Conservation (phyloP, 495 filamentous ascomycete species). For the Hyaloscypha variabilis region DNA sequence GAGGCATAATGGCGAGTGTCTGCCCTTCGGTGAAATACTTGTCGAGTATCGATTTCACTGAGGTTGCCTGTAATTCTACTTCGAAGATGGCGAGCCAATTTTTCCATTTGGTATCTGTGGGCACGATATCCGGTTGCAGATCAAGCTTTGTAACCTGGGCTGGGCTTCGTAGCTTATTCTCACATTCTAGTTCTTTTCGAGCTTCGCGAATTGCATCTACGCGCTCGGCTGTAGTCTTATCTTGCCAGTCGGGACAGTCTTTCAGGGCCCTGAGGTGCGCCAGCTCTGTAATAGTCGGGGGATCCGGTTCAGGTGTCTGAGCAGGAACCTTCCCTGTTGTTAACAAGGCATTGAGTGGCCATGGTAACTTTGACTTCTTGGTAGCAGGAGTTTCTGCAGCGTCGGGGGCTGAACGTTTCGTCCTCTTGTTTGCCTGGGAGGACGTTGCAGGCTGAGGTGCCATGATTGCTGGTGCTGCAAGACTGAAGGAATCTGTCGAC, state of each 20-base stretch:
- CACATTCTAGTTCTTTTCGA: background rate
- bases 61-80: background rate
- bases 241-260: background rate
- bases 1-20: conserved; percentile 15
- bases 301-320: background rate
- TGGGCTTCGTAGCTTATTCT: background rate
- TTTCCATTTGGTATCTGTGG: background rate
- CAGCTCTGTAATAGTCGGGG: background rate
- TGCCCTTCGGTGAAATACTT: conserved; percentile 29
- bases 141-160: background rate
- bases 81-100: background rate
- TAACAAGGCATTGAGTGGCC: background rate
- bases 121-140: conserved; percentile 2
- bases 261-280: background rate
- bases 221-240: background rate
- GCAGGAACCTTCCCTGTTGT: background rate
- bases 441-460: background rate
- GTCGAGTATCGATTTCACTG: conserved; percentile 13
- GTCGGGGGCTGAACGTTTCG: background rate
- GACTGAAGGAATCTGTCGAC: background rate
- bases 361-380: background rate
- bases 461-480: background rate
- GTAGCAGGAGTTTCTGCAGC: background rate
- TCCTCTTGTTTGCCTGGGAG: background rate
- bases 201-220: background rate